phyloP scores from a whole-genome alignment of 768 basidiomycete genomes.

The Crucibulum laeve region DNA sequence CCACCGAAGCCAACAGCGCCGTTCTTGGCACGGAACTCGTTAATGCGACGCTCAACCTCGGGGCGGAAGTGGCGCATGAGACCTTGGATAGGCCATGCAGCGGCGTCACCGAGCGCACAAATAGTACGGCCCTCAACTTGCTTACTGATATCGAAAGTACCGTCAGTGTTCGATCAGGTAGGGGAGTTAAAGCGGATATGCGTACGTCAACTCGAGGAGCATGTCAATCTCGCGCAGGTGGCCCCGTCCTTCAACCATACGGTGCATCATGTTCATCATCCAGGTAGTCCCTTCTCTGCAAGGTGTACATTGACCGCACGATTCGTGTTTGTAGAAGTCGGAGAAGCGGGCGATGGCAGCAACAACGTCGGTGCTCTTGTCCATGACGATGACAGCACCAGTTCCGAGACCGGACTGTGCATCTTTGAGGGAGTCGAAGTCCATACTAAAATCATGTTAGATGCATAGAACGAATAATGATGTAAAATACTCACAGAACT shows the following conservation, averaged over 20 bases:
- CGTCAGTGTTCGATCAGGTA: neutral
- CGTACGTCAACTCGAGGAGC: constrained; percentile 90
- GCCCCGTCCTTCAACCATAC: constrained; percentile 88
- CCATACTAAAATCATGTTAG: constrained; percentile 61
- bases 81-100: constrained; percentile 98
- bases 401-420: constrained; percentile 96
- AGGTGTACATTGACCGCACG: constrained; percentile 95
- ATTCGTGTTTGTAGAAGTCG: constrained; percentile 98
- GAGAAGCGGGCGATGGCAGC: constrained; percentile 92
- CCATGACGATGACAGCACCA: constrained; percentile 98
- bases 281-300: constrained; percentile 95
- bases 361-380: constrained; percentile 95
- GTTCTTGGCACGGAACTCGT: constrained; percentile 64
- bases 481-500: constrained; percentile 67
- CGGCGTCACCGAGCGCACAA: constrained; percentile 94
- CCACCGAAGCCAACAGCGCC: constrained; percentile 92
- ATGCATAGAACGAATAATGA: neutral
- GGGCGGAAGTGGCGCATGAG: constrained; percentile 98
- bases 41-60: constrained; percentile 87
- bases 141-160: constrained; percentile 49
- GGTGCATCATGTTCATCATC: constrained; percentile 99
- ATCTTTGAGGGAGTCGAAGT: constrained; percentile 96
- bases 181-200: constrained; percentile 10
- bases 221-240: constrained; percentile 96
- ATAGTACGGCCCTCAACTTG: constrained; percentile 97